These are phyloP conservation scores for Cystoisospora suis DNA, from an alignment of 169 alveolate genomes.

Conservation along the genomic window DNA sequence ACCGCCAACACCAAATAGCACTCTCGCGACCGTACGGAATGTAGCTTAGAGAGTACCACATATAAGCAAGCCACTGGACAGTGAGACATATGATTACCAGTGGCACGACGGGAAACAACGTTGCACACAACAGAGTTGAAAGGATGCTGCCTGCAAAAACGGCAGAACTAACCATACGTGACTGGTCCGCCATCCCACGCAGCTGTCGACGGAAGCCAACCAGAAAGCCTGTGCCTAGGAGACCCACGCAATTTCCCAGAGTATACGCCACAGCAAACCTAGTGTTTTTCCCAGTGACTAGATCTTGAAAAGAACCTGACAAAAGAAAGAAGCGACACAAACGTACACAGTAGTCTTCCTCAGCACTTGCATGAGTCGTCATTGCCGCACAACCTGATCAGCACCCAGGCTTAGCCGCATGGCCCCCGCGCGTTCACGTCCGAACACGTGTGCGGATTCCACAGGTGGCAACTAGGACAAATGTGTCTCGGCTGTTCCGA, in stretches of 20 bases:
- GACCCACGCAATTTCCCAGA: slow-evolving; percentile 58
- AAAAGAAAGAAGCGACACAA: too few relatives aligned
- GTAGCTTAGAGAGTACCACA: slow-evolving; percentile 65
- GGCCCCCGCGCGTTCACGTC: too few relatives aligned
- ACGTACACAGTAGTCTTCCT: too few relatives aligned
- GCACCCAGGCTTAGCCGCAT: too few relatives aligned
- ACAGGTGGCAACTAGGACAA: too few relatives aligned
- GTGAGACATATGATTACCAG: slow-evolving; percentile 47
- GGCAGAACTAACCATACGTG: slow-evolving; percentile 52
- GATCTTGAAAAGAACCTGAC: slow-evolving; percentile 62
- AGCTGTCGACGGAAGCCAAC: slow-evolving; percentile 57
- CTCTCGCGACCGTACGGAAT: slow-evolving; percentile 64
- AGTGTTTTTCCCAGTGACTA: slow-evolving; percentile 48
- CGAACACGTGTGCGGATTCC: too few relatives aligned
- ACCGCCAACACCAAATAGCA: slow-evolving; percentile 46
- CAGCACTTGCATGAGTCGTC: too few relatives aligned
- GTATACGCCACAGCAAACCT: slow-evolving; percentile 65
- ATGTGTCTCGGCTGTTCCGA: too few relatives aligned
- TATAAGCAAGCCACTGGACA: slow-evolving; percentile 64
- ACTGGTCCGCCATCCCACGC: slow-evolving; percentile 54
- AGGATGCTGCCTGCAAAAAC: slow-evolving; percentile 53
- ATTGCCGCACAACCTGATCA: too few relatives aligned
- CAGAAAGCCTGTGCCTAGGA: slow-evolving; percentile 59
- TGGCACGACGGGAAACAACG: slow-evolving; percentile 42
- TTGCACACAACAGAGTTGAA: slow-evolving; percentile 46